Evolutionary conservation across 805 yeast species (phyloP), one percentile per base, ranked within the genome.

Genomic region (Lachancea cidri): DNA sequence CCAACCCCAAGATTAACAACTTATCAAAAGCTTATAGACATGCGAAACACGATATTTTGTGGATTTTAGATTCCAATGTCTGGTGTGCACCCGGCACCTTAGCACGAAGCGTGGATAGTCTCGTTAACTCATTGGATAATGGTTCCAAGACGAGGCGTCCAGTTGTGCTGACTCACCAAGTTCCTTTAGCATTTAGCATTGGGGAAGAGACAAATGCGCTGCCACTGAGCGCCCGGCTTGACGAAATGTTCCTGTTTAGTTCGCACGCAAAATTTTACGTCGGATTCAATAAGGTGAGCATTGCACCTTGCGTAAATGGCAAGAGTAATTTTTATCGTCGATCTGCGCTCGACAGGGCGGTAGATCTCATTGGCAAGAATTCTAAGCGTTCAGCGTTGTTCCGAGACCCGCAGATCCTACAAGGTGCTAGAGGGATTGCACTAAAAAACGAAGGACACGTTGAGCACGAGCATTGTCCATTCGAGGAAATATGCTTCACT

Each of bases 261-360:
- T 77, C 95, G 1, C 96, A 87, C 64, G 79, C 89, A 39, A 86
- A 86, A 63, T 86, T 88, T 59, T 87, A 87, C 59, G 79, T 81
- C 4, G 80, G 86, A 24, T 77, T 87, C 55, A 87, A 87, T 58
- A 77, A 79, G 45, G 65, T 82, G 7, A 75, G 81, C 4, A 62
- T 85, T 25, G 95, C 95, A 0, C 94, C 96, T 0, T 87, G 96
- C 62, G 93, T 87, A 33, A 87, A 84, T 68, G 96, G 96, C 7
- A 87, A 88, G 57, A 83, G 93, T 6, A 87, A 87, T 54, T 50
- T 87, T 38, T 88, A 84, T 60, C 68, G 89, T 16, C 69, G 77
- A 34, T 76, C 85, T 0, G 83, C 76, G 40, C 63, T 86, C 18
- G 86, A 82, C 57, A 43, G 41, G 11, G 76, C 86, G 0, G 86